Evolutionary conservation across 106 monocot species (phyloP).

Genomic region (Amphibolis antarctica): DNA sequence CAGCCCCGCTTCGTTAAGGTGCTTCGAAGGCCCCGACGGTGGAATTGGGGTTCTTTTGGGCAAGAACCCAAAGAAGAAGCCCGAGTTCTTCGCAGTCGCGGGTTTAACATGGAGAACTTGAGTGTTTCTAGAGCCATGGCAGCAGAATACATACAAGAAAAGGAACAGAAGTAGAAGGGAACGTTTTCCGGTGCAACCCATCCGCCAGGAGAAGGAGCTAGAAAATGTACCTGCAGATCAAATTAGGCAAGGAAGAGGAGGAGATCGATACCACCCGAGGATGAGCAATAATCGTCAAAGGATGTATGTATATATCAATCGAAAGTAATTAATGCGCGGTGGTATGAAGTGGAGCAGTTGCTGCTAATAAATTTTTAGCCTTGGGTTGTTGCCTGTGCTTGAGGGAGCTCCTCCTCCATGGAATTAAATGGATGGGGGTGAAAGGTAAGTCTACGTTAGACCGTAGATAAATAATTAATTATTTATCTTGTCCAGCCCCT

Average conservation of each 20-base stretch:
- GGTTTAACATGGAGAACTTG: conserved; percentile 2
- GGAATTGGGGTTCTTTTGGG: conserved; percentile 10
- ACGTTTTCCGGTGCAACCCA: not conserved
- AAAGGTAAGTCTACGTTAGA: not conserved
- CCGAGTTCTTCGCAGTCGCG: not conserved
- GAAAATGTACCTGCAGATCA: not conserved
- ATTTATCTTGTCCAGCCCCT: not conserved
- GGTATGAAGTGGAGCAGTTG: not conserved
- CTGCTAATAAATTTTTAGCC: not conserved
- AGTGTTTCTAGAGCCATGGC: conserved; percentile 7
- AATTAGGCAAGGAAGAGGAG: not conserved
- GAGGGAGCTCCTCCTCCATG: too few species aligned
- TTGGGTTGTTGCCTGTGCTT: not conserved
- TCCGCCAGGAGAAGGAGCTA: not conserved
- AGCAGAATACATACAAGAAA: not conserved
- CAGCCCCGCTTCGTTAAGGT: conserved; percentile 10
- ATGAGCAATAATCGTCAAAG: too few species aligned
- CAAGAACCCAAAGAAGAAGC: conserved; percentile 11
- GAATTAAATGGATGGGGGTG: conserved; percentile 6
- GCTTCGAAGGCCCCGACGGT: conserved; percentile 20
- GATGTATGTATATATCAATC: too few species aligned
- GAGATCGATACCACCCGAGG: not conserved
- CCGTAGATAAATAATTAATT: too few species aligned
- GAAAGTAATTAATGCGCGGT: too few species aligned
- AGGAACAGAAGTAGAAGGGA: conserved; percentile 5